A percentile compares a stretch with the other conserved stretches of the same genome.
Evolutionary conservation across 1,284 basidiomycete genomes (phyloP).

Genomic region (Heterobasidion occidentale): DNA sequence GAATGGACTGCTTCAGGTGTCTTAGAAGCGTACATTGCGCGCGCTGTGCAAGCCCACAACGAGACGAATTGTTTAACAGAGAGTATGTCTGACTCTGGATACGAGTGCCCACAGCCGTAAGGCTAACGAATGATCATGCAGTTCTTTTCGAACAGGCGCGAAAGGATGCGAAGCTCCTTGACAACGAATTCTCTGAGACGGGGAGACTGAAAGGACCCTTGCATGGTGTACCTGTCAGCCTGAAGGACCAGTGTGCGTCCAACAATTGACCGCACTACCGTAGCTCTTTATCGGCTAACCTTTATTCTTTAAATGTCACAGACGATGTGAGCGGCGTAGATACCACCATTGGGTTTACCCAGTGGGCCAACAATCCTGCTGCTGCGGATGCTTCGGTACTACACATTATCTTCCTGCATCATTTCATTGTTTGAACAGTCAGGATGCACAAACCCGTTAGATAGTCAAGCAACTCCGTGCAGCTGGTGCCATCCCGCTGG

Average conservation of each 20-base stretch:
- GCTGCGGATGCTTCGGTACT: slow-evolving; percentile 47
- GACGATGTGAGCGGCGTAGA: slow-evolving; percentile 5
- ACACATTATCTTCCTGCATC: slow-evolving; percentile 15
- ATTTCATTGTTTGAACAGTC: background rate
- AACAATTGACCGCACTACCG: background rate
- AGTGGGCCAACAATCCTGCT: slow-evolving; percentile 55
- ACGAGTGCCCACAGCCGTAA: background rate
- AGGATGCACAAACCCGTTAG: no score
- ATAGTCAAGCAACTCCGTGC: slow-evolving; percentile 36
- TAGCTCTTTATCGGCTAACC: background rate
- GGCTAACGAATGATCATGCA: slow-evolving; percentile 16
- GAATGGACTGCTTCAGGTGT: slow-evolving; percentile 72
- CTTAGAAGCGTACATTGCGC: slow-evolving; percentile 65
- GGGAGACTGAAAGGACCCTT: slow-evolving; percentile 60
- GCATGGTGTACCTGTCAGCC: slow-evolving; percentile 76
- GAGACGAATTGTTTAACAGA: slow-evolving; percentile 76
- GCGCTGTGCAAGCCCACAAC: slow-evolving; percentile 56
- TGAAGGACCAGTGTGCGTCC: slow-evolving; percentile 63
- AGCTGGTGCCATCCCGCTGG: slow-evolving; percentile 51
- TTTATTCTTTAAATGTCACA: background rate
- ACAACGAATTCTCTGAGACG: slow-evolving; percentile 55
- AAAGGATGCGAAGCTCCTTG: slow-evolving; percentile 54
- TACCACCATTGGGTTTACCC: slow-evolving; percentile 37
- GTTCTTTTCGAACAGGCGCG: slow-evolving; percentile 67
- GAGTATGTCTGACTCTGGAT: slow-evolving; percentile 28